Conservation (phyloP, 2,329 filamentous ascomycete species). For the Stenocarpella maydis region DNA sequence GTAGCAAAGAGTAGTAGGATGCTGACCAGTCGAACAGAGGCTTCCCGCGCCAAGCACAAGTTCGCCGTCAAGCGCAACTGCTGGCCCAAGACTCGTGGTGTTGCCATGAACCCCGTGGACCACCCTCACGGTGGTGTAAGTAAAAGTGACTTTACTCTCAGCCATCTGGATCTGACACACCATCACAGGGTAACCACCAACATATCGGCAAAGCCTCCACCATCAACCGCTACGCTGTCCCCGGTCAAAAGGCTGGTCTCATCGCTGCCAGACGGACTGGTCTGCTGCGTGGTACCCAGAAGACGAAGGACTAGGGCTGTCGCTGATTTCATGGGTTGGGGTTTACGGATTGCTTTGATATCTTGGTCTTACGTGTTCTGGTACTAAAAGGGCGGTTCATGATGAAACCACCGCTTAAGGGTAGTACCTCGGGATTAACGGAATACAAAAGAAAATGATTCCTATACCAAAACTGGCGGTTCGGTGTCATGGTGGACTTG, state of each 20-base stretch:
- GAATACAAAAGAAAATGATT: slow-evolving; percentile 51
- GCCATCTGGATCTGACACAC: slow-evolving; percentile 51
- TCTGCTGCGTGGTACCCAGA: slow-evolving; percentile 99
- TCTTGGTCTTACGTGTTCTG: slow-evolving; percentile 53
- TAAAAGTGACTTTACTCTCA: slow-evolving; percentile 40
- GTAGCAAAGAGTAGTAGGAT: slow-evolving; percentile 29
- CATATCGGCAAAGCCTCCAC: slow-evolving; percentile 99
- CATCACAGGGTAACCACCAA: slow-evolving; percentile 92
- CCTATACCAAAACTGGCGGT: slow-evolving; percentile 39
- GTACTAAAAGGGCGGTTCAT: slow-evolving; percentile 42
- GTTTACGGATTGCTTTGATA: slow-evolving; percentile 67
- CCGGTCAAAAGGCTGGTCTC: slow-evolving; percentile 99
- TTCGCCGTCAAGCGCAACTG: slow-evolving; percentile 99
- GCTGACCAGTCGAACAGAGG: slow-evolving; percentile 73
- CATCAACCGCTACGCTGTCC: slow-evolving; percentile 96
- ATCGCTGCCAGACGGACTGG: slow-evolving; percentile 99
- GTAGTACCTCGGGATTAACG: slow-evolving; percentile 52
- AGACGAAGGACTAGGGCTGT: slow-evolving; percentile 92
- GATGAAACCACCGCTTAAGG: slow-evolving; percentile 36
- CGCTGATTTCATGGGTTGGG: slow-evolving; percentile 70
- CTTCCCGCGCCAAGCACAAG: slow-evolving; percentile 99
- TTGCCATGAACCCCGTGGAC: slow-evolving; percentile 99
- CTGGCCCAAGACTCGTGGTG: slow-evolving; percentile 99
- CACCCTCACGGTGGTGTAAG: slow-evolving; percentile 93
- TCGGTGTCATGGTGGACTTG: background rate